phyloP scores from a whole-genome alignment of 2,329 filamentous ascomycete species.

The Penicillium occitanis region DNA sequence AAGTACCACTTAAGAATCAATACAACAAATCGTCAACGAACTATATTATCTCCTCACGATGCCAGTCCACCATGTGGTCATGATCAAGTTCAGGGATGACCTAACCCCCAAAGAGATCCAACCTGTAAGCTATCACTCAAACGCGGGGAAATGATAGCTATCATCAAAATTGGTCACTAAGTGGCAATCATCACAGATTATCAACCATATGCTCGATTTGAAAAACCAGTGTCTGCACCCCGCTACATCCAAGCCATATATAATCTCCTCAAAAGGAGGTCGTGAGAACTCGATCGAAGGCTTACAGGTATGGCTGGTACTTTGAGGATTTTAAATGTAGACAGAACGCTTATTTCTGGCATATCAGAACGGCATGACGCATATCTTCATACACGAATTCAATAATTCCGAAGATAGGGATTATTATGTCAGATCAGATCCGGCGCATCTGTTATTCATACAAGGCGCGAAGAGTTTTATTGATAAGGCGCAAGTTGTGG shows the following conservation, averaged over 20 bases:
- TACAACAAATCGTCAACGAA: background rate
- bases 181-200: background rate
- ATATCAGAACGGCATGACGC: slow-evolving; percentile 61
- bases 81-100: slow-evolving; percentile 21
- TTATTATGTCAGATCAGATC: slow-evolving; percentile 67
- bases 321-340: background rate
- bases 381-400: slow-evolving; percentile 70
- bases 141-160: background rate
- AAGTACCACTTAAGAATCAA: background rate
- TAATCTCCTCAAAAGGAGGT: slow-evolving; percentile 15
- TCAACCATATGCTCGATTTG: slow-evolving; percentile 18
- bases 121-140: slow-evolving; percentile 10
- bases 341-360: background rate
- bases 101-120: slow-evolving; percentile 14
- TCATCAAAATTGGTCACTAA: background rate
- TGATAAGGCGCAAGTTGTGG: slow-evolving; percentile 38
- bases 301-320: background rate
- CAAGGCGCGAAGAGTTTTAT: slow-evolving; percentile 37
- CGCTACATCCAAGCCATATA: slow-evolving; percentile 13
- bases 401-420: slow-evolving; percentile 61
- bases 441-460: slow-evolving; percentile 61
- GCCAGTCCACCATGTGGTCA: slow-evolving; percentile 19
- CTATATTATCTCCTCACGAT: background rate
- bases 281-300: slow-evolving; percentile 18
- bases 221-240: slow-evolving; percentile 20